phyloP scores from a whole-genome alignment of 2,329 filamentous ascomycete species.

The Fusarium irregulare region DNA sequence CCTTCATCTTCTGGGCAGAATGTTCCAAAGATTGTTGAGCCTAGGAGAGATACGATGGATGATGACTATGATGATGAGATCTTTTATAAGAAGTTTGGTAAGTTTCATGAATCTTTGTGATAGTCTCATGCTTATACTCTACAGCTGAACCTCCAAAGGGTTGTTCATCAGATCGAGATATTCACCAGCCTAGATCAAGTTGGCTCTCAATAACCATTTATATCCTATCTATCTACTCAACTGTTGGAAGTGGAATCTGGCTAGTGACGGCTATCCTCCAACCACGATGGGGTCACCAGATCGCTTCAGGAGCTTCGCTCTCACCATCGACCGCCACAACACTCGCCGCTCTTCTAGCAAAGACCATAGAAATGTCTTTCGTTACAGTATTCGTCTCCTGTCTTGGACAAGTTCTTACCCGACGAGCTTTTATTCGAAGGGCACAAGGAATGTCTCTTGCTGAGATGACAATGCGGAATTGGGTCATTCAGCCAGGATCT shows the following conservation, averaged over 20 bases:
- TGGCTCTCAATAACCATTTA: constrained; percentile 65
- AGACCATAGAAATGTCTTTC: constrained; percentile 81
- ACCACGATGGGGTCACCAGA: constrained; percentile 69
- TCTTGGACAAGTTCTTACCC: constrained; percentile 79
- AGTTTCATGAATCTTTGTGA: background rate
- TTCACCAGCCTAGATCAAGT: constrained; percentile 48
- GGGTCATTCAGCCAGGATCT: constrained; percentile 78
- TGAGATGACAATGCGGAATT: constrained; percentile 79
- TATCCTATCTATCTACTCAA: constrained; percentile 69
- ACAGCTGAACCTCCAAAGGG: constrained; percentile 47
- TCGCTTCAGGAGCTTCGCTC: constrained; percentile 65
- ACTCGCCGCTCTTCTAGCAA: constrained; percentile 76
- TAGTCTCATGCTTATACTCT: constrained; percentile 7
- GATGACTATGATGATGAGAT: constrained; percentile 48
- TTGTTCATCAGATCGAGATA: constrained; percentile 50
- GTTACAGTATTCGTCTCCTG: constrained; percentile 81
- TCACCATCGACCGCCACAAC: constrained; percentile 73
- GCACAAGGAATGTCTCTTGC: constrained; percentile 76
- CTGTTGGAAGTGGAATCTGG: constrained; percentile 73
- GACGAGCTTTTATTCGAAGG: constrained; percentile 70
- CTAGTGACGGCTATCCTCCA: constrained; percentile 70
- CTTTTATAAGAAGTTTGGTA: constrained; percentile 50
- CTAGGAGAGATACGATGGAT: constrained; percentile 28
- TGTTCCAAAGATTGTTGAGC: constrained; percentile 24
- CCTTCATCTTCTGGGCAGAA: background rate